Evolutionary conservation across 2,329 filamentous ascomycete species (phyloP).

Genomic region (Chaetomium olivaceum): DNA sequence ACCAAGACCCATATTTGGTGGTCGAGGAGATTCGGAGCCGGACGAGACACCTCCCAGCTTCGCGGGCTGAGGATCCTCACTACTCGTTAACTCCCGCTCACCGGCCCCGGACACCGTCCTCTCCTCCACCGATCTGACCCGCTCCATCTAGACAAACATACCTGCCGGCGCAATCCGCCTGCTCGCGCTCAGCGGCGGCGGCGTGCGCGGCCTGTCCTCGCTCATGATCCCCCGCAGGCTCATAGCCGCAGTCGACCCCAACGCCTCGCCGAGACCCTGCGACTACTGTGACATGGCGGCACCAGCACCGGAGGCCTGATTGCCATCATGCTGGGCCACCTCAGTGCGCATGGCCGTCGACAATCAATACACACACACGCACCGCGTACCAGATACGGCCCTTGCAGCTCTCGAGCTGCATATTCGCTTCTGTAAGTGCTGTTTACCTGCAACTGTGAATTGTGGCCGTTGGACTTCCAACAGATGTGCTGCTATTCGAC

Average conservation of each 20-base stretch:
- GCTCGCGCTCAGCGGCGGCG: conserved; percentile 39
- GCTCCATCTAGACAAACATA: conserved; percentile 11
- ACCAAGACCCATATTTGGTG: too few species aligned
- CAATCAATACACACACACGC: too few species aligned
- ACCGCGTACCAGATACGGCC: too few species aligned
- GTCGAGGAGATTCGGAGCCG: too few species aligned
- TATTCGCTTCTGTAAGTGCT: too few species aligned
- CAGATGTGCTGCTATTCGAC: too few species aligned
- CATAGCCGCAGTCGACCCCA: conserved; percentile 35
- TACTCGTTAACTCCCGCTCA: too few species aligned
- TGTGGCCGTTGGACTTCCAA: too few species aligned
- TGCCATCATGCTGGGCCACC: conserved; percentile 35
- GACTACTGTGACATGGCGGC: conserved; percentile 28
- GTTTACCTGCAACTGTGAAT: too few species aligned
- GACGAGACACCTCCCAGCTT: too few species aligned
- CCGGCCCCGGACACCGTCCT: neutral
- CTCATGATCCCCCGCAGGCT: conserved; percentile 39
- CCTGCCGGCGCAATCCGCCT: conserved; percentile 27
- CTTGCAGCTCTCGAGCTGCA: too few species aligned
- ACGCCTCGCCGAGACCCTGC: conserved; percentile 28
- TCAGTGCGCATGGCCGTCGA: conserved; percentile 40
- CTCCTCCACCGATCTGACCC: neutral
- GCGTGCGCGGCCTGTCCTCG: conserved; percentile 40
- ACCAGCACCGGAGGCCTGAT: conserved; percentile 42
- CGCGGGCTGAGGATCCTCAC: too few species aligned